Conservation (phyloP, 805 yeast species). For the Schwanniomyces polymorphus region DNA sequence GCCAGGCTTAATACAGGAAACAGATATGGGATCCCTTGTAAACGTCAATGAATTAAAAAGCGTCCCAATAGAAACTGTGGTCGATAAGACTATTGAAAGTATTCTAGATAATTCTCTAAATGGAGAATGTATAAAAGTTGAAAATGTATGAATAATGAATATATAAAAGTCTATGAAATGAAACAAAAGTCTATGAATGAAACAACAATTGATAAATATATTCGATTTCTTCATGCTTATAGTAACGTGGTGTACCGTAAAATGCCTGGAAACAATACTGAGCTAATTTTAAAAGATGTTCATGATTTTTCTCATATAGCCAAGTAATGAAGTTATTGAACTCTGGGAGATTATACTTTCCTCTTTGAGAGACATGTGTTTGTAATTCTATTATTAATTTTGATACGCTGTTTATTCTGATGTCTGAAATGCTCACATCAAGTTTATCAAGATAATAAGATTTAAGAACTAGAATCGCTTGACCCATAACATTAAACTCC, state of each 20-base stretch:
- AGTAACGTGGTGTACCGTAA: conserved; percentile 7
- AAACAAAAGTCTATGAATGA: background rate
- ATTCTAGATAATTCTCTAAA: conserved; percentile 23
- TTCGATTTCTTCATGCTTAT: background rate
- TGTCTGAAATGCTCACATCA: background rate
- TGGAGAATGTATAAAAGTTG: conserved; percentile 27
- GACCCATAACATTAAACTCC: background rate
- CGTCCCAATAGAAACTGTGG: conserved; percentile 28
- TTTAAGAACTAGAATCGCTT: conserved; percentile 5
- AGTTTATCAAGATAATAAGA: conserved; percentile 11
- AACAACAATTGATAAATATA: conserved; percentile 1
- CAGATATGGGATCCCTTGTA: conserved; percentile 58
- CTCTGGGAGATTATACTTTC: background rate
- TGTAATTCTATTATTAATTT: conserved; percentile 3
- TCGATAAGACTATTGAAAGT: conserved; percentile 18
- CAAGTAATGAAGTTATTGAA: conserved; percentile 13
- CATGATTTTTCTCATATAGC: conserved; percentile 8
- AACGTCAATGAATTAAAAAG: conserved; percentile 17
- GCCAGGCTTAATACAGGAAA: conserved; percentile 67
- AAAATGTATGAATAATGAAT: no score
- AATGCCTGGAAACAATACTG: conserved; percentile 5
- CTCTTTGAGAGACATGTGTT: background rate
- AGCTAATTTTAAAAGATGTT: conserved; percentile 9
- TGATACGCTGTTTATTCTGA: background rate
- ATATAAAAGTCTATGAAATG: no score